These are phyloP conservation scores for Mycena epipterygia DNA, from an alignment of 768 basidiomycete species.

Conservation along the genomic window DNA sequence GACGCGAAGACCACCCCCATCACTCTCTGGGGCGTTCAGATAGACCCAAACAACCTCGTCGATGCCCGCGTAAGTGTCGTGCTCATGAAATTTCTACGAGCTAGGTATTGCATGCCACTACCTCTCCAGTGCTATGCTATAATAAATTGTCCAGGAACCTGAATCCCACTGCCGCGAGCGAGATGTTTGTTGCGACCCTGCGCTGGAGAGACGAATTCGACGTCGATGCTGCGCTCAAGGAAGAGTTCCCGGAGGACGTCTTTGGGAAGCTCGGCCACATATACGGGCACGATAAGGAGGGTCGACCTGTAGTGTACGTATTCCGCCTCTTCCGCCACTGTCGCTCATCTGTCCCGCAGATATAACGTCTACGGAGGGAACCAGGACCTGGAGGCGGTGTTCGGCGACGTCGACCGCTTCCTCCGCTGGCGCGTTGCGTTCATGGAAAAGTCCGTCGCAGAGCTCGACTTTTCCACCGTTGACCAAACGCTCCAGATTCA, in stretches of 20 bases:
- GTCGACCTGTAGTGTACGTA: constrained; percentile 78
- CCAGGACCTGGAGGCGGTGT: constrained; percentile 76
- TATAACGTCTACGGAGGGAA: constrained; percentile 87
- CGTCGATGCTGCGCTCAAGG: constrained; percentile 70
- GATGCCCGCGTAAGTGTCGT: constrained; percentile 81
- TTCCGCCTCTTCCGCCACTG: neutral
- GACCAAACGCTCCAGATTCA: constrained; percentile 84
- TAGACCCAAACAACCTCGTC: constrained; percentile 68
- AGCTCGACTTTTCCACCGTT: constrained; percentile 79
- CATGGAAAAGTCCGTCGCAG: constrained; percentile 75
- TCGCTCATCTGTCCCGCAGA: constrained; percentile 49
- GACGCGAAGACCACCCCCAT: constrained; percentile 66
- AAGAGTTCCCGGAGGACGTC: constrained; percentile 71
- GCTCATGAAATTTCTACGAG: constrained; percentile 86
- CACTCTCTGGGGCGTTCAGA: constrained; percentile 77
- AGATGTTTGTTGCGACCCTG: constrained; percentile 64
- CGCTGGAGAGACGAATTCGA: constrained; percentile 80
- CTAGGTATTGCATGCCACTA: constrained; percentile 61
- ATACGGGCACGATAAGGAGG: constrained; percentile 79
- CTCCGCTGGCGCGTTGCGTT: constrained; percentile 86
- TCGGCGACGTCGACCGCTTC: constrained; percentile 82
- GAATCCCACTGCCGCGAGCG: constrained; percentile 28
- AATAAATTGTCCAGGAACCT: constrained; percentile 20
- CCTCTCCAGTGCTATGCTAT: neutral
- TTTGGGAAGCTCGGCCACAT: constrained; percentile 76